phyloP scores from a whole-genome alignment of 257 asterid species.

The Penstemon davidsonii region DNA sequence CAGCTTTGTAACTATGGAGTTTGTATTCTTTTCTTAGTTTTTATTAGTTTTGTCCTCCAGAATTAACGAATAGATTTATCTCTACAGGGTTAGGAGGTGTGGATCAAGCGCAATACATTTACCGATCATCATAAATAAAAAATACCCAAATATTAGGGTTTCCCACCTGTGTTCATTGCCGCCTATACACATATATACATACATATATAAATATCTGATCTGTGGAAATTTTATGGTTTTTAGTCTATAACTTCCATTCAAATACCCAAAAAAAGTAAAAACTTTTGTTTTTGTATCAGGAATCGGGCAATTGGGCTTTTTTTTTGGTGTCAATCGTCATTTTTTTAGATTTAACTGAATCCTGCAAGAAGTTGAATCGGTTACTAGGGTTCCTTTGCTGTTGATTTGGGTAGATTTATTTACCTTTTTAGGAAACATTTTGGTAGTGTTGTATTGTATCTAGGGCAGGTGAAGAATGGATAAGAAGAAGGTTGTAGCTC shows the following conservation, averaged over 20 bases:
- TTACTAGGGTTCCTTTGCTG: constrained; percentile 33
- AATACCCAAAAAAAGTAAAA: constrained; percentile 4
- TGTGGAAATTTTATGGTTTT: constrained; percentile 24
- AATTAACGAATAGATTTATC: constrained; percentile 30
- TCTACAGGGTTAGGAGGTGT: constrained; percentile 75
- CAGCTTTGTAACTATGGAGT: constrained; percentile 49
- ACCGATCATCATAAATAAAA: constrained; percentile 25
- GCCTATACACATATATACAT: constrained; percentile 43
- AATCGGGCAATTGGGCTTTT: constrained; percentile 33
- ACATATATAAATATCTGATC: constrained; percentile 30
- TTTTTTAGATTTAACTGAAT: constrained; percentile 29
- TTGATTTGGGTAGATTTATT: constrained; percentile 18
- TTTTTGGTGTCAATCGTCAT: constrained; percentile 47
- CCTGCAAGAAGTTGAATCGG: constrained; percentile 42
- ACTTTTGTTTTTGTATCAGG: constrained; percentile 20
- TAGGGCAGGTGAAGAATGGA: constrained; percentile 53
- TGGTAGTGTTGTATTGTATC: constrained; percentile 4
- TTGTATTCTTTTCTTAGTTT: constrained; percentile 30
- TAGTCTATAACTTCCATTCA: constrained; percentile 5
- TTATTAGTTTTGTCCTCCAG: background rate
- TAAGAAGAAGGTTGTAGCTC: constrained; percentile 86
- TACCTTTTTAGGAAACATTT: constrained; percentile 22
- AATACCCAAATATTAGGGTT: constrained; percentile 54
- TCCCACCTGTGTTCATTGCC: constrained; percentile 61
- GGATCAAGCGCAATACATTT: constrained; percentile 44